Evolutionary conservation across 2,329 filamentous ascomycete species (phyloP), one percentile per base, ranked within the genome.

Genomic region (Fusarium sp.): DNA sequence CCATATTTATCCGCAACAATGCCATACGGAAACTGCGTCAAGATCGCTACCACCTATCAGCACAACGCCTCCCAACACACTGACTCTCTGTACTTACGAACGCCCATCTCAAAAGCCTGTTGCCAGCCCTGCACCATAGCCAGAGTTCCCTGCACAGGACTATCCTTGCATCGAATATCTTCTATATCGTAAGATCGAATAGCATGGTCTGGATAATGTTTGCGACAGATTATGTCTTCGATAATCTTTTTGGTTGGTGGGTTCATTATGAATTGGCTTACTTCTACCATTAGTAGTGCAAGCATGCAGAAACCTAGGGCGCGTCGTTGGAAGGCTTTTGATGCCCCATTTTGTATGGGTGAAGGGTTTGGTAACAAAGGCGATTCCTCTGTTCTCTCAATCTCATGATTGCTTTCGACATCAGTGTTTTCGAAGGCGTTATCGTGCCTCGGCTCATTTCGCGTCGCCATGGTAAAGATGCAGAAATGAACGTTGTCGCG

Each of bases 161-260:
- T 74, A 5, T 76, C 74, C 72, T 89, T 88, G 78, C 87, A 89
- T 8, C 80, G 78, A 46, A 78, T 73, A 59, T 87, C 84, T 3
- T 77, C 54, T 73, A 77, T 65, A 5, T 54, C 72, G 46, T 64
- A 55, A 47, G 67, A 70, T 32, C 69, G 69, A 1, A 81, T 75
- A 25, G 79, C 71, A 46, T 82, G 76, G 4, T 81, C 77, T 8
- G 84, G 82, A 67, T 84, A 85, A 65, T 84, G 80, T 18, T 80
- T 72, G 25, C 83, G 83, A 75, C 87, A 89, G 46, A 87, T 82
- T 47, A 88, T 82, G 54, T 82, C 80, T 73, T 90, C 87, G 68
- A 85, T 82, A 53, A 88, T 81, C 56, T 84, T 83, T 52, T 82
- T 84, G 46, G 78, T 74, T 1, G 87, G 84, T 6, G 85, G 80